Evolutionary conservation across 2,329 filamentous ascomycete genomes (phyloP).

Genomic region (Xylaria hypoxylon): DNA sequence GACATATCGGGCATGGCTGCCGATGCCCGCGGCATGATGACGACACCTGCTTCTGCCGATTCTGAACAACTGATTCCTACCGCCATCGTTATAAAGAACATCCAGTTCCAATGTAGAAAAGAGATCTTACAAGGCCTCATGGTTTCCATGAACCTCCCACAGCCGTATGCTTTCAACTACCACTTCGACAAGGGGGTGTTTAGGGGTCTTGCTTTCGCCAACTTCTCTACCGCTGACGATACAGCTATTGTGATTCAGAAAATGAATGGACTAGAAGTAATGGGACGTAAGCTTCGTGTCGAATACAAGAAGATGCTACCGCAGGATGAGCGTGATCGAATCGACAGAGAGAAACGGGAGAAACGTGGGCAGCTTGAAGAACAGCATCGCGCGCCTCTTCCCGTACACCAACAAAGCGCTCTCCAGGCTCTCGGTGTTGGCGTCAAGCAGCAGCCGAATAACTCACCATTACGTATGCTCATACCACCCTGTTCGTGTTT

Average conservation of each 20-base stretch:
- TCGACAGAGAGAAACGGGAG: conserved; percentile 96
- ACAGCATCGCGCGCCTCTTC: conserved; percentile 83
- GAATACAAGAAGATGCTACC: conserved; percentile 99
- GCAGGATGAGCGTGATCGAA: conserved; percentile 91
- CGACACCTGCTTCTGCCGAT: conserved; percentile 62
- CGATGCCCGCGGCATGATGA: conserved; percentile 57
- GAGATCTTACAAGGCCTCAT: conserved; percentile 93
- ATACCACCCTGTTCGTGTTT: conserved; percentile 1
- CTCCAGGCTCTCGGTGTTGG: conserved; percentile 80
- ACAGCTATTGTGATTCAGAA: conserved; percentile 91
- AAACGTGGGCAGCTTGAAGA: conserved; percentile 96
- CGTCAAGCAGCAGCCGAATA: conserved; percentile 70
- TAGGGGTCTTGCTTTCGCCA: conserved; percentile 94
- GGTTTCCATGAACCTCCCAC: conserved; percentile 91
- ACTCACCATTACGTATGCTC: conserved; percentile 61
- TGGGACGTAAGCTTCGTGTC: conserved; percentile 92
- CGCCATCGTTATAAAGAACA: conserved; percentile 99
- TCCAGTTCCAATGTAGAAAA: conserved; percentile 97
- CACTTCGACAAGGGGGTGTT: conserved; percentile 99
- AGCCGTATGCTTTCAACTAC: conserved; percentile 99
- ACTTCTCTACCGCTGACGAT: conserved; percentile 96
- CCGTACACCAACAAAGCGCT: conserved; percentile 83
- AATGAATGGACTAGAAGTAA: conserved; percentile 95
- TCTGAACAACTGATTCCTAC: conserved; percentile 95
- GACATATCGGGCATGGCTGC: conserved; percentile 50